Evolutionary conservation across 1,139 yeast genomes (phyloP).

Genomic region (Arxiozyma bovina): DNA sequence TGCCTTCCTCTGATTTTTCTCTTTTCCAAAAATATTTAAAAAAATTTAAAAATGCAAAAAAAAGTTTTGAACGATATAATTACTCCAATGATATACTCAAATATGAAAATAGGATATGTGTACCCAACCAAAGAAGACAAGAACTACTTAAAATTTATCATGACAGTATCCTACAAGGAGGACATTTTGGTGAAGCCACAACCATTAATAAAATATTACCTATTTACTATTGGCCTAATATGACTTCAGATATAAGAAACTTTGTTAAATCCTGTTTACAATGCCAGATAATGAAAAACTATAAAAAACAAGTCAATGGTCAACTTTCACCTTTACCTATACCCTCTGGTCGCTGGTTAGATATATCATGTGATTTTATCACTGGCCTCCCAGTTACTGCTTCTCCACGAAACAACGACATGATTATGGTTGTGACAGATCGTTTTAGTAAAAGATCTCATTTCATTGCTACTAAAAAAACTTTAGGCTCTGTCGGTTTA

Average conservation of each 20-base stretch:
- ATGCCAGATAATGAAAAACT: slow-evolving; percentile 9
- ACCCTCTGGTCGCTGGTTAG: slow-evolving; percentile 11
- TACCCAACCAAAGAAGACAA: neutral
- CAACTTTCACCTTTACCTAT: slow-evolving; percentile 6
- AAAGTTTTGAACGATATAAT: neutral
- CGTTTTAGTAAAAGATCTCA: slow-evolving; percentile 13
- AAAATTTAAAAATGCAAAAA: neutral
- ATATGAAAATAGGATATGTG: slow-evolving; percentile 4
- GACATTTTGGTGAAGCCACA: neutral
- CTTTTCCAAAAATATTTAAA: neutral
- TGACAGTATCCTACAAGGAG: neutral
- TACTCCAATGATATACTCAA: neutral
- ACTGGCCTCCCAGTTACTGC: slow-evolving; percentile 8
- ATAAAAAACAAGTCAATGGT: slow-evolving; percentile 4
- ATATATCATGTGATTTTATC: slow-evolving; percentile 9
- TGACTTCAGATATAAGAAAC: neutral
- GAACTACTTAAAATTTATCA: neutral
- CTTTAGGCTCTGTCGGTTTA: neutral
- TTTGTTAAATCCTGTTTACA: slow-evolving; percentile 7
- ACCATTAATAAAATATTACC: neutral
- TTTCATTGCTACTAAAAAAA: slow-evolving; percentile 9
- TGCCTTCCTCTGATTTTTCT: neutral
- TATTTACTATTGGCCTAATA: slow-evolving; percentile 8
- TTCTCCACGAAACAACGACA: slow-evolving; percentile 1
- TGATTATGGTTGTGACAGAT: slow-evolving; percentile 14